Conservation (phyloP, 2,329 filamentous ascomycete genomes). For the Allantophomopsis cytisporea region DNA sequence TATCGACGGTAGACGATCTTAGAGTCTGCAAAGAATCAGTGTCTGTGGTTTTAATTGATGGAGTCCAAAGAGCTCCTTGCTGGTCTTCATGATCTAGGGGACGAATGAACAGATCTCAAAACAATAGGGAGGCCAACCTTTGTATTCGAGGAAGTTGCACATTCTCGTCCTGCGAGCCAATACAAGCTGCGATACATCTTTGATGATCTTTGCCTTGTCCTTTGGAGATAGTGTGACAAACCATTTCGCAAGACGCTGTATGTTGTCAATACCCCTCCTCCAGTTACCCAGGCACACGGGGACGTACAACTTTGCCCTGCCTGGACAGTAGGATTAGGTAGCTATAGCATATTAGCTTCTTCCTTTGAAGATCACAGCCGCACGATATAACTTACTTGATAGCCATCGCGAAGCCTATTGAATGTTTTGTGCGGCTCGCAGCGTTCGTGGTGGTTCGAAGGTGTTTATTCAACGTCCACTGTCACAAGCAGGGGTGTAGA, state of each 20-base stretch:
- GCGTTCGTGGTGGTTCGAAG: no score
- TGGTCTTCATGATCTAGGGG: no score
- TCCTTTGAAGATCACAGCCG: constrained; percentile 4
- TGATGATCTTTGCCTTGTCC: constrained; percentile 99
- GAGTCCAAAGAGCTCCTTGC: no score
- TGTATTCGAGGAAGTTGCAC: constrained; percentile 99
- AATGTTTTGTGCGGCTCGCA: no score
- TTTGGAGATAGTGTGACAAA: constrained; percentile 95
- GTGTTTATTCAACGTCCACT: no score
- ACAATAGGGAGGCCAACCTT: constrained; percentile 44
- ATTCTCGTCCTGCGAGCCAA: constrained; percentile 92
- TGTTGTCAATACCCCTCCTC: constrained; percentile 6
- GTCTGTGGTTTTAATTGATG: neutral
- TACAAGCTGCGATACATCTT: constrained; percentile 96
- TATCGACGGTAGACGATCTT: constrained; percentile 99
- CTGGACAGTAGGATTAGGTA: constrained; percentile 95
- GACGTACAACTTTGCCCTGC: constrained; percentile 95
- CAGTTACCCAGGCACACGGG: constrained; percentile 7
- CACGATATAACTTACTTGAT: constrained; percentile 28
- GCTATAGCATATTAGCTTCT: constrained; percentile 32
- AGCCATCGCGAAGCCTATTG: constrained; percentile 24
- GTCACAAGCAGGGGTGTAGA: no score
- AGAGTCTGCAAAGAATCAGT: constrained; percentile 49
- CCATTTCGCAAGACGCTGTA: constrained; percentile 94
- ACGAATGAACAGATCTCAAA: neutral